phyloP scores from a whole-genome alignment of 768 basidiomycete species.

The Pleurotus citrinopileatus region DNA sequence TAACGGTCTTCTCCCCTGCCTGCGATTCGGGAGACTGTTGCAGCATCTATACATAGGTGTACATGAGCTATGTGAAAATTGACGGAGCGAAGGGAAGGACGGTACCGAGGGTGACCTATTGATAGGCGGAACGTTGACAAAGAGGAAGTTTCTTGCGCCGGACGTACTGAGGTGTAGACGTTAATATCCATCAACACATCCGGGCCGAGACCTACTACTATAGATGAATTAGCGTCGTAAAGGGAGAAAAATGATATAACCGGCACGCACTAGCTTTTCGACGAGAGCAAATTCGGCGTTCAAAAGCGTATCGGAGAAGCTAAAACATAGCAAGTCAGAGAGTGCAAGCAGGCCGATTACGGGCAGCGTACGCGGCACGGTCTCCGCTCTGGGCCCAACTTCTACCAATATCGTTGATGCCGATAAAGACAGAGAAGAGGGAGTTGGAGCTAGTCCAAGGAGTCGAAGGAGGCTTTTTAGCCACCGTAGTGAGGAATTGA shows the following conservation, averaged over 20 bases:
- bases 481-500: conserved; percentile 47
- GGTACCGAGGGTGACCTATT: conserved; percentile 40
- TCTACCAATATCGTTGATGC: conserved; percentile 68
- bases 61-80: too few species aligned
- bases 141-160: conserved; percentile 58
- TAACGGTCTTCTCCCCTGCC: conserved; percentile 46
- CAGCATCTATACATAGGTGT: too few species aligned
- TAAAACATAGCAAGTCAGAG: conserved; percentile 14
- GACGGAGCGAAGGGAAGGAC: too few species aligned
- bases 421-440: conserved; percentile 69
- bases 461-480: conserved; percentile 43
- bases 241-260: conserved; percentile 15
- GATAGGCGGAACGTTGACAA: conserved; percentile 40
- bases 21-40: too few species aligned
- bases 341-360: background rate
- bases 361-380: conserved; percentile 39
- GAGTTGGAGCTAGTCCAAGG: conserved; percentile 57
- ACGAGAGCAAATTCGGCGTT: conserved; percentile 49
- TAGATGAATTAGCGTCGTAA: conserved; percentile 12
- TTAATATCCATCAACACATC: conserved; percentile 3
- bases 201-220: conserved; percentile 26
- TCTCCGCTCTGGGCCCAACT: conserved; percentile 46
- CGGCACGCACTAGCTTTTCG: conserved; percentile 36
- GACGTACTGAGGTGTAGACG: conserved; percentile 29
- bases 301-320: conserved; percentile 48